Evolutionary conservation across 1,139 yeast genomes (phyloP), one percentile per base, ranked within the genome.

Genomic region (Blastobotrys aristatus): DNA sequence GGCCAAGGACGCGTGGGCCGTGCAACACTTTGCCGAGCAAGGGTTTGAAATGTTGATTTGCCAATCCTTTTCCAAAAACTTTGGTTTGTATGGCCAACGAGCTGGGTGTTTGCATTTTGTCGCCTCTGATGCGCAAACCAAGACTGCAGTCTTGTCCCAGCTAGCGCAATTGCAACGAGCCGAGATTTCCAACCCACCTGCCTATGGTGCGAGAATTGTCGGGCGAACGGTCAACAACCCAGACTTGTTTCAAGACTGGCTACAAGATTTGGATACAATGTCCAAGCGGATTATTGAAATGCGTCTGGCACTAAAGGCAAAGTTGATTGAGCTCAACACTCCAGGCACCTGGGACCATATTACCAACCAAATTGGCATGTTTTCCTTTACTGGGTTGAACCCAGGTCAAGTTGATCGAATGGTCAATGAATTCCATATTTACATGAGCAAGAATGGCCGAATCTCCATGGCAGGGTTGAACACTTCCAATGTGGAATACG

Each of bases 81-180:
- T 92, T 92, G 98, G 98, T 30, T 77, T 90, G 52, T 89, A 92
- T 67, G 96, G 97, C 58, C 96, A 92, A 73, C 82, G 97, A 67
- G 89, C 89, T 42, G 97, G 97, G 11, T 86, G 95, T n/a, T 73
- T 90, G 46, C 84, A 87, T 45, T 69, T 83, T 43, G 70, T 82
- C 21, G 53, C 61, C 32, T 55, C 57, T 41, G 55, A 59, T 43
- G 46, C 61, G 16, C 57, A 57, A 14, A 56, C 61, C 17, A 67
- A 70, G 38, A 58, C 60, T 27, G 70, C 69, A 43, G 75, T 87
- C 53, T 82, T 81, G 60, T 84, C 96, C 2, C 97, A 90, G 71
- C 73, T 85, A 63, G 81, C 86, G 67, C 77, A 76, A 61, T 77
- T 86, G 60, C 84, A 85, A 56, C 80, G 98, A 65, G 84, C 96